phyloP scores from a whole-genome alignment of 2,329 filamentous ascomycete species.

The Colletotrichum sp. region DNA sequence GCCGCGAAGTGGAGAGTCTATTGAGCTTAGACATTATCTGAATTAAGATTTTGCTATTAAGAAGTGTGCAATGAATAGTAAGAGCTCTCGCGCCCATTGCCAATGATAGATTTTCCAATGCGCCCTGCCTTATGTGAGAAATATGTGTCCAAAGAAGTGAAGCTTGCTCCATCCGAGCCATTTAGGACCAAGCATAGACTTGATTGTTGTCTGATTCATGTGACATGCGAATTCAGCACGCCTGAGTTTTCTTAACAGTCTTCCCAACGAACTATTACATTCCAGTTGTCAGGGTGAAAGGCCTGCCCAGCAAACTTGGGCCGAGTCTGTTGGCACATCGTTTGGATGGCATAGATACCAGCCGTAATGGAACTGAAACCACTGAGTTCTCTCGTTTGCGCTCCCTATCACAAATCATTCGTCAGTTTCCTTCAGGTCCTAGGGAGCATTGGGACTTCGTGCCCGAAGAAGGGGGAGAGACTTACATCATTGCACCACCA shows the following conservation, averaged over 20 bases:
- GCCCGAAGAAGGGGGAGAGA: not conserved
- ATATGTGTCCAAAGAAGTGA: not conserved
- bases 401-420: not conserved
- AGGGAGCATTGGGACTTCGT: rapidly evolving
- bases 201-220: not conserved
- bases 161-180: not conserved
- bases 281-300: not conserved
- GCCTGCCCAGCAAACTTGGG: not conserved
- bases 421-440: not conserved
- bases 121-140: not conserved
- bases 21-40: not conserved
- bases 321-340: not conserved
- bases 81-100: not conserved
- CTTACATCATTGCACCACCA: slow-evolving; percentile 1
- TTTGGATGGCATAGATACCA: not conserved
- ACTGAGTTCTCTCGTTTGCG: not conserved
- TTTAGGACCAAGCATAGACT: not conserved
- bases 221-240: not conserved
- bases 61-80: not conserved
- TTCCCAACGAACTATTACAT: not conserved
- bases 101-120: not conserved
- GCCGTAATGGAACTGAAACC: not conserved
- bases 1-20: not conserved
- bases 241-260: not conserved
- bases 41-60: not conserved